Evolutionary conservation across 108 stramenopile species (phyloP), one percentile per base, ranked within the genome.

Genomic region (Stephanodiscus triporus): DNA sequence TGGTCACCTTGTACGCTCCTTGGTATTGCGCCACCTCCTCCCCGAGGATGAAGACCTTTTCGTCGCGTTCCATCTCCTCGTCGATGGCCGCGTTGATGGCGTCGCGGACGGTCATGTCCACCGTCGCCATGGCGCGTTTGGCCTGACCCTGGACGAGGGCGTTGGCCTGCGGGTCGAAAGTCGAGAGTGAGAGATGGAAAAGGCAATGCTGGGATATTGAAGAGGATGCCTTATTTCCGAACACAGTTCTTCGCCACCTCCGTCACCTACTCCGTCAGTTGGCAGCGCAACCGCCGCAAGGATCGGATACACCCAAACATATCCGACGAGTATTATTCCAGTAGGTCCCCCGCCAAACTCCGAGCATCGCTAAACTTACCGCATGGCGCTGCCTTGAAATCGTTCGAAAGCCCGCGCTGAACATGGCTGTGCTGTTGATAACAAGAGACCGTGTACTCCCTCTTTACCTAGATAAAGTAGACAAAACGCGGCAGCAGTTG

Each of bases 21-120:
- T 99, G 95, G 79, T 99, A 99, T 84, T 99, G 97, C 5, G 98
- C 99, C 2, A 99, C 98, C 87, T 99, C 99, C 85, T 99, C 99
- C 32, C 99, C 99, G 60, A 99, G 82, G 70, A 97, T 80, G 76
- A 89, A 98, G 22, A 98, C 97, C 19, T 64, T 66, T 38, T 94
- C 88, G 74, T 99, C 97, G 30, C 91, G 83, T 68, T 89, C 94
- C 97, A 99, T 98, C 85, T 99, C 99, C 80, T 99, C 97, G 75
- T 98, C 98, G 36, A 99, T 87, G 57, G 93, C 99, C 45, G 90
- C 77, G 83, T 97, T 97, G 79, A 99, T 93, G 42, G 99, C 99
- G 68, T 99, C 99, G 34, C 99, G 92, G 54, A 99, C 95, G 4
- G 98, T 82, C 81, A 98, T 79, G 56, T 99, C 86, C 36, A 87